phyloP scores from a whole-genome alignment of 2,329 filamentous ascomycete genomes.

The Phaeosphaeria sp. region DNA sequence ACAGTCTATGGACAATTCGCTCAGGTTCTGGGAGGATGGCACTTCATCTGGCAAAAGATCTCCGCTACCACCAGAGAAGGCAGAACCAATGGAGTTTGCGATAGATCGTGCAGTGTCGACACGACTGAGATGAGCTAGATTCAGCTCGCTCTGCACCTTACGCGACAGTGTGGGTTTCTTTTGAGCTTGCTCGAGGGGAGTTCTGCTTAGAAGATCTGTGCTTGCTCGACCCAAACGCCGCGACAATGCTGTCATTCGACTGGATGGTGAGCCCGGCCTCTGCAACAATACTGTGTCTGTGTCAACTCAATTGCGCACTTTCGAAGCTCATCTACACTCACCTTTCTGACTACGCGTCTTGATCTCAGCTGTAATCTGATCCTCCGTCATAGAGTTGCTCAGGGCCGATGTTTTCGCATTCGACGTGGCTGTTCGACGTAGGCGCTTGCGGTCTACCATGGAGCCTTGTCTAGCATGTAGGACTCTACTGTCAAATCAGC shows the following conservation, averaged over 20 bases:
- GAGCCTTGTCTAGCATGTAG: constrained; percentile 52
- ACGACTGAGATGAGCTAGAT: constrained; percentile 21
- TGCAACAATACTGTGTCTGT: constrained; percentile 27
- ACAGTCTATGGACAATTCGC: constrained; percentile 26
- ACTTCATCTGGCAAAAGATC: constrained; percentile 42
- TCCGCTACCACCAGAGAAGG: constrained; percentile 41
- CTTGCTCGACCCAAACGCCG: constrained; percentile 41
- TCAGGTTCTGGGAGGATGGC: not conserved
- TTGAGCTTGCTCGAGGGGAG: constrained; percentile 29
- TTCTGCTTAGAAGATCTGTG: constrained; percentile 40
- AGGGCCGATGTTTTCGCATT: constrained; percentile 11
- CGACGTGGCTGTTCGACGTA: constrained; percentile 24
- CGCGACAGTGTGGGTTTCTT: constrained; percentile 26
- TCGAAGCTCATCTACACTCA: constrained; percentile 10
- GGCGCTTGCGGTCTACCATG: constrained; percentile 41
- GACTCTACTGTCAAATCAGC: constrained; percentile 32
- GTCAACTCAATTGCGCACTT: constrained; percentile 2
- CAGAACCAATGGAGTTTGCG: constrained; percentile 29
- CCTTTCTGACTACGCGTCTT: constrained; percentile 32
- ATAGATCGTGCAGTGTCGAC: constrained; percentile 6
- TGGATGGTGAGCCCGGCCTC: constrained; percentile 47
- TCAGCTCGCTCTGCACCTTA: constrained; percentile 40
- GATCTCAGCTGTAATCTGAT: constrained; percentile 35
- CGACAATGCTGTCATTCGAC: constrained; percentile 49
- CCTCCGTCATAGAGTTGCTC: constrained; percentile 19